A percentile compares a stretch with the other conserved stretches of the same genome.
Evolutionary conservation across 2,329 filamentous ascomycete genomes (phyloP).

Genomic region (Talaromyces sp.): DNA sequence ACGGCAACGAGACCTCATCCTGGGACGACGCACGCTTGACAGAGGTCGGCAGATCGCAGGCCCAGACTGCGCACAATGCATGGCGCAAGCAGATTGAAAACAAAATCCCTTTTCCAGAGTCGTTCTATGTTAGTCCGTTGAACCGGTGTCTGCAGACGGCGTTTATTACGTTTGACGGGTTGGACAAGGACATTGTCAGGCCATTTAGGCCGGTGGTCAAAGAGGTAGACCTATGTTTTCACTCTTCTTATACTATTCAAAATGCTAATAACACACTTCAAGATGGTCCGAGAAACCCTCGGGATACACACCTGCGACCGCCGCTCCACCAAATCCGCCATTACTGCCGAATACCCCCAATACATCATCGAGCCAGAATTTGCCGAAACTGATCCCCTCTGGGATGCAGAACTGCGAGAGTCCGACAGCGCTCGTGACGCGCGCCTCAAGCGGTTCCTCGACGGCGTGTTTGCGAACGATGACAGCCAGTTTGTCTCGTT

Average conservation of each 20-base stretch:
- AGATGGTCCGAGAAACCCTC: conserved; percentile 54
- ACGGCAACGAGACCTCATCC: conserved; percentile 51
- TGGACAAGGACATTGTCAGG: conserved; percentile 41
- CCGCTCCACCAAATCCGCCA: conserved; percentile 46
- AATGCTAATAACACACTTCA: conserved; percentile 11
- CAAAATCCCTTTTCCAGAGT: conserved; percentile 50
- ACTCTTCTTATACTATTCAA: neutral
- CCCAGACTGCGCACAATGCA: conserved; percentile 38
- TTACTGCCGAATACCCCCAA: conserved; percentile 45
- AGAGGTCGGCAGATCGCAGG: conserved; percentile 48
- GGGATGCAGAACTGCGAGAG: conserved; percentile 47
- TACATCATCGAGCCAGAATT: conserved; percentile 53
- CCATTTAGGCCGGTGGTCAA: conserved; percentile 55
- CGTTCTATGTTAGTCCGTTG: conserved; percentile 56
- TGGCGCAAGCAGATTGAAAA: conserved; percentile 46
- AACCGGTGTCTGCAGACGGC: conserved; percentile 56
- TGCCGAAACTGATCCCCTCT: conserved; percentile 51
- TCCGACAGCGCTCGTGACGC: conserved; percentile 45
- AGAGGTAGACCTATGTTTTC: conserved; percentile 32
- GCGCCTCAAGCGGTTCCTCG: conserved; percentile 44
- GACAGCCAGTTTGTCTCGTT: conserved; percentile 48
- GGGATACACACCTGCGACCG: conserved; percentile 60
- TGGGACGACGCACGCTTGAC: conserved; percentile 61
- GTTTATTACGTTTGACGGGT: conserved; percentile 47
- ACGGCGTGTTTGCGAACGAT: conserved; percentile 51